Evolutionary conservation across 2,329 filamentous ascomycete genomes (phyloP).

Genomic region (Juglanconis sp.): DNA sequence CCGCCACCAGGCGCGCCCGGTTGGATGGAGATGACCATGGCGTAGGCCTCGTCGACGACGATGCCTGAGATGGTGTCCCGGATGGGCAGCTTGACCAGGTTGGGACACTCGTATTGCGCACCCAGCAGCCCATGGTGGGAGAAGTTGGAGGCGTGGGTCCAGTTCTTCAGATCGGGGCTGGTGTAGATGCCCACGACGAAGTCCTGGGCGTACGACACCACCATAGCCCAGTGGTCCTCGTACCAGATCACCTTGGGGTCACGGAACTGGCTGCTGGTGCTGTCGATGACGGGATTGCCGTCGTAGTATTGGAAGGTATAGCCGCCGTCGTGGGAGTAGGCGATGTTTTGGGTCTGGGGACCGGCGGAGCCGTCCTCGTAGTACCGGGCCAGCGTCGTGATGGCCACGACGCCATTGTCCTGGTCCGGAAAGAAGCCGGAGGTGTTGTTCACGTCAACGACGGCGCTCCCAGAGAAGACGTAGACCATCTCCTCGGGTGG

Average conservation of each 20-base stretch:
- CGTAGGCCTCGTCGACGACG: conserved; percentile 36
- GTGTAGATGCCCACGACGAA: conserved; percentile 60
- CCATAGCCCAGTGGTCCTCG: conserved; percentile 55
- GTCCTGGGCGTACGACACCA: conserved; percentile 51
- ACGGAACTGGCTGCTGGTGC: conserved; percentile 55
- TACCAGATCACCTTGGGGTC: conserved; percentile 65
- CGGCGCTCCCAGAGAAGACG: conserved; percentile 54
- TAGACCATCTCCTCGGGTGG: conserved; percentile 41
- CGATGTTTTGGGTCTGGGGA: conserved; percentile 55
- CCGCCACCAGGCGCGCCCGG: conserved; percentile 56
- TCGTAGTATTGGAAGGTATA: conserved; percentile 59
- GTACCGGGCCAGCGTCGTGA: conserved; percentile 41
- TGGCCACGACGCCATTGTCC: conserved; percentile 50
- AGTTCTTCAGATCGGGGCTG: conserved; percentile 55
- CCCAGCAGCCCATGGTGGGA: conserved; percentile 49
- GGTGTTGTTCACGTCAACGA: conserved; percentile 61
- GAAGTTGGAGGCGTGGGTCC: conserved; percentile 59
- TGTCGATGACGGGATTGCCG: conserved; percentile 58
- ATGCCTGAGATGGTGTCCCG: conserved; percentile 20
- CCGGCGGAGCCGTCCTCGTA: conserved; percentile 35
- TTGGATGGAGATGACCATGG: conserved; percentile 53
- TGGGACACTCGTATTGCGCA: conserved; percentile 62
- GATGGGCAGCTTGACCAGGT: conserved; percentile 55
- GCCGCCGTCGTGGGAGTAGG: conserved; percentile 60
- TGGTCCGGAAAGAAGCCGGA: conserved; percentile 62